These are phyloP conservation scores for Aspergillus incahuasiensis DNA, from an alignment of 495 filamentous ascomycete genomes.

Conservation along the genomic window DNA sequence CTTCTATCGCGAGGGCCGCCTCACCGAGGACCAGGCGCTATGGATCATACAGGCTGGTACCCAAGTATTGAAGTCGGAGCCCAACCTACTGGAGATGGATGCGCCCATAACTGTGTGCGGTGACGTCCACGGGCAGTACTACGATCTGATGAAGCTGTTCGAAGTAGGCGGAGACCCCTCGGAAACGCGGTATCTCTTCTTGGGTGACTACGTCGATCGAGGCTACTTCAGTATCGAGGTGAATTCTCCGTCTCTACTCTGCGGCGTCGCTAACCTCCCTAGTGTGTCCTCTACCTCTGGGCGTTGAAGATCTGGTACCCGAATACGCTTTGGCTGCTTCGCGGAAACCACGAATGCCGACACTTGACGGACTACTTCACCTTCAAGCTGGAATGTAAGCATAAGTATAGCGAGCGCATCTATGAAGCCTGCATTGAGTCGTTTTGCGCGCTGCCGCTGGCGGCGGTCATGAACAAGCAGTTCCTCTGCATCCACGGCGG, in stretches of 20 bases:
- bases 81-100: conserved; percentile 98
- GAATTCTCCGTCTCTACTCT: conserved; percentile 10
- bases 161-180: conserved; percentile 96
- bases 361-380: conserved; percentile 99
- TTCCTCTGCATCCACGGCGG: conserved; percentile 98
- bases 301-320: conserved; percentile 99
- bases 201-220: conserved; percentile 96
- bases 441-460: conserved; percentile 90
- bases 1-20: conserved; percentile 92
- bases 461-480: conserved; percentile 99
- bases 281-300: conserved; percentile 97
- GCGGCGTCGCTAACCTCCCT: conserved; percentile 12
- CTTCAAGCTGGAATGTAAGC: conserved; percentile 98
- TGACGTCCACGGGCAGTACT: conserved; percentile 98
- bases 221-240: conserved; percentile 99
- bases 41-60: conserved; percentile 88
- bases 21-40: conserved; percentile 95
- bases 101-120: conserved; percentile 99
- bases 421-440: conserved; percentile 99
- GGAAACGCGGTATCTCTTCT: conserved; percentile 92
- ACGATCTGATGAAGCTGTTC: conserved; percentile 98
- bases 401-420: conserved; percentile 94
- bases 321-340: conserved; percentile 91
- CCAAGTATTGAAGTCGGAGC: conserved; percentile 77
- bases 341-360: conserved; percentile 97